phyloP scores from a whole-genome alignment of 2,329 filamentous ascomycete species.

The Venturiaceae sp. region DNA sequence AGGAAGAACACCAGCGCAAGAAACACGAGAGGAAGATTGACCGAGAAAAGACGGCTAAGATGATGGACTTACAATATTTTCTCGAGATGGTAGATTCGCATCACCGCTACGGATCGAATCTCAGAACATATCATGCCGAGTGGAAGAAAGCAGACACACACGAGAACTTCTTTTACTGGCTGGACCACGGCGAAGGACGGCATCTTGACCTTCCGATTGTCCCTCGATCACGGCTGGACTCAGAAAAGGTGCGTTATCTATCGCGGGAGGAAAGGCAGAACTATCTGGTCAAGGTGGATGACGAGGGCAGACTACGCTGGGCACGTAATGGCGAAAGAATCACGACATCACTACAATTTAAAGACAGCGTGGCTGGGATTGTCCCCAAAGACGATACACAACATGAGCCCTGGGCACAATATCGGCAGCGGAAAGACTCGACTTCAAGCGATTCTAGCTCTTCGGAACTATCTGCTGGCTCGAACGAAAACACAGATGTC shows the following conservation, averaged over 20 bases:
- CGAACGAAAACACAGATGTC: slow-evolving; percentile 41
- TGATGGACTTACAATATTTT: slow-evolving; percentile 82
- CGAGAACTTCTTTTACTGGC: slow-evolving; percentile 92
- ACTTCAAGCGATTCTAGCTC: background rate
- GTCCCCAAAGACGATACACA: slow-evolving; percentile 29
- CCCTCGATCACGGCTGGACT: slow-evolving; percentile 63
- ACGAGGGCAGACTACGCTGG: slow-evolving; percentile 71
- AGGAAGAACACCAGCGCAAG: slow-evolving; percentile 20
- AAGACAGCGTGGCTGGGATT: slow-evolving; percentile 64
- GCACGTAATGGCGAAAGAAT: slow-evolving; percentile 72
- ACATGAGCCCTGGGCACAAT: slow-evolving; percentile 30
- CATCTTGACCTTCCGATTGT: slow-evolving; percentile 61
- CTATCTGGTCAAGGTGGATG: slow-evolving; percentile 71
- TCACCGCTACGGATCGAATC: slow-evolving; percentile 77
- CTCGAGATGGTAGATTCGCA: slow-evolving; percentile 77
- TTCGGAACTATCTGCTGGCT: slow-evolving; percentile 9
- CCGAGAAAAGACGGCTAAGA: slow-evolving; percentile 58
- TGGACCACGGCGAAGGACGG: slow-evolving; percentile 71
- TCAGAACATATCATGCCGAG: slow-evolving; percentile 70
- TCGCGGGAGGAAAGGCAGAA: slow-evolving; percentile 70
- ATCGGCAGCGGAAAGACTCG: slow-evolving; percentile 11
- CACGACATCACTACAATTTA: slow-evolving; percentile 65
- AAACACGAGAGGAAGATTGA: slow-evolving; percentile 43
- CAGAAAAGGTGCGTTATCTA: slow-evolving; percentile 74
- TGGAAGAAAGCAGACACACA: slow-evolving; percentile 71